Conservation (phyloP, 106 monocot species). For the Dendrobium chrysotoxum region DNA sequence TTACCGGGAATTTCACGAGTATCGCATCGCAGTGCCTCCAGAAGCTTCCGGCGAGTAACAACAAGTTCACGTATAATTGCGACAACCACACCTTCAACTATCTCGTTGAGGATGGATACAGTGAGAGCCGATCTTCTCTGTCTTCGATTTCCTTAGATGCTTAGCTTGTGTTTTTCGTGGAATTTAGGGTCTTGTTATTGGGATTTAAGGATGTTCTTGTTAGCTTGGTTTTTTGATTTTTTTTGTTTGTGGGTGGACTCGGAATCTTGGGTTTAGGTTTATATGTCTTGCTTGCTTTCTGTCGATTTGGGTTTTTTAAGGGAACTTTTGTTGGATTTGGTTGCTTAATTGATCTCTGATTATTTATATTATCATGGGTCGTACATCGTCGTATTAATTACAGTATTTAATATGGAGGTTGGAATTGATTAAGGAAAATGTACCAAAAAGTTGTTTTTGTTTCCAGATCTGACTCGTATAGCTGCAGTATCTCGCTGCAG, state of each 20-base stretch:
- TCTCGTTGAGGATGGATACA: conserved; percentile 19
- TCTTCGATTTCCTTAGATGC: background rate
- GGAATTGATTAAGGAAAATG: background rate
- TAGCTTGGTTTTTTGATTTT: background rate
- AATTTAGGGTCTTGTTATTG: background rate
- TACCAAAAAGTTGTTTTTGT: background rate
- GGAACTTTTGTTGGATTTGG: background rate
- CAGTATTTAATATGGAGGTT: background rate
- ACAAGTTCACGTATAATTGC: conserved; percentile 17
- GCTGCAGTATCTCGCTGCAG: background rate
- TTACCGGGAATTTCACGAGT: conserved; percentile 21
- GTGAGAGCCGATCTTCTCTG: conserved; percentile 7
- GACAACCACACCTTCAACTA: conserved; percentile 18
- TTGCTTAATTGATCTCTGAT: background rate
- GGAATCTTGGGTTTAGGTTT: background rate
- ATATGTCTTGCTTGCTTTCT: background rate
- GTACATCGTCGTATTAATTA: background rate
- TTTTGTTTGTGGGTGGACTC: background rate
- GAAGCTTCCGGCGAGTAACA: conserved; percentile 19
- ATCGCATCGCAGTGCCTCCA: conserved; percentile 22
- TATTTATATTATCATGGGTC: background rate
- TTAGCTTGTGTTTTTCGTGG: background rate
- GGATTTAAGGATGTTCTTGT: background rate
- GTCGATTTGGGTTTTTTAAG: background rate
- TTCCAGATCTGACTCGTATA: background rate